Conservation (phyloP, 768 basidiomycete species). For the Russula sp. region DNA sequence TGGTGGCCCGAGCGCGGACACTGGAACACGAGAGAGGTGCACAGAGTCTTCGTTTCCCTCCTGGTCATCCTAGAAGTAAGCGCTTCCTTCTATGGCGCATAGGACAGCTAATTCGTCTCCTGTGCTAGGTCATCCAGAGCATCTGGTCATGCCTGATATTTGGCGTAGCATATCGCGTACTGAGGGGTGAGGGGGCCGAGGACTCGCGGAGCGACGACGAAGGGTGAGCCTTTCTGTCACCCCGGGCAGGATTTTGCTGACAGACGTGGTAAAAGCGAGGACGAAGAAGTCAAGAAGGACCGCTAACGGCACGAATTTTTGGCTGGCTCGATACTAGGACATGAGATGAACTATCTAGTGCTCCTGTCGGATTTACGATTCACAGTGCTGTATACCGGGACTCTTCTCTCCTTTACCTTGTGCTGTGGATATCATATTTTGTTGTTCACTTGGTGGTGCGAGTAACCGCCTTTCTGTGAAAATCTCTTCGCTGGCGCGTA, state of each 20-base stretch:
- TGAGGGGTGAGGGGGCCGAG: conserved; percentile 67
- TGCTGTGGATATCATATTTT: background rate
- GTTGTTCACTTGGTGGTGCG: background rate
- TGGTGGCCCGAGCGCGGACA: conserved; percentile 56
- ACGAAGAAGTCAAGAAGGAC: conserved; percentile 30
- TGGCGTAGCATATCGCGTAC: conserved; percentile 73
- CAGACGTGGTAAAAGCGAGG: conserved; percentile 17
- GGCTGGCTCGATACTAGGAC: background rate
- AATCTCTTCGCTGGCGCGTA: background rate
- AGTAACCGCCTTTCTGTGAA: background rate
- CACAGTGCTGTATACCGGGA: conserved; percentile 6
- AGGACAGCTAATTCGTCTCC: conserved; percentile 7
- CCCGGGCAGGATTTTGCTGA: background rate
- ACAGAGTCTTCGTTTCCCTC: conserved; percentile 44
- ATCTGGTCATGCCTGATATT: conserved; percentile 87
- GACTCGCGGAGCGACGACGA: conserved; percentile 87
- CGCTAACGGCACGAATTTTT: conserved; percentile 8
- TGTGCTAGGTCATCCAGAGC: conserved; percentile 54
- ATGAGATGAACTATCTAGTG: conserved; percentile 4
- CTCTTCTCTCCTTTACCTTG: background rate
- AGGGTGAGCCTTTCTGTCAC: conserved; percentile 34
- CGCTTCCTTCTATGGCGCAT: background rate
- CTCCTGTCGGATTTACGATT: conserved; percentile 1
- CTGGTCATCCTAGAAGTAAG: conserved; percentile 58
- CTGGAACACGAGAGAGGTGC: conserved; percentile 44